Evolutionary conservation across 2,329 filamentous ascomycete genomes (phyloP).

Genomic region (Hymenoscyphus fraxineus): DNA sequence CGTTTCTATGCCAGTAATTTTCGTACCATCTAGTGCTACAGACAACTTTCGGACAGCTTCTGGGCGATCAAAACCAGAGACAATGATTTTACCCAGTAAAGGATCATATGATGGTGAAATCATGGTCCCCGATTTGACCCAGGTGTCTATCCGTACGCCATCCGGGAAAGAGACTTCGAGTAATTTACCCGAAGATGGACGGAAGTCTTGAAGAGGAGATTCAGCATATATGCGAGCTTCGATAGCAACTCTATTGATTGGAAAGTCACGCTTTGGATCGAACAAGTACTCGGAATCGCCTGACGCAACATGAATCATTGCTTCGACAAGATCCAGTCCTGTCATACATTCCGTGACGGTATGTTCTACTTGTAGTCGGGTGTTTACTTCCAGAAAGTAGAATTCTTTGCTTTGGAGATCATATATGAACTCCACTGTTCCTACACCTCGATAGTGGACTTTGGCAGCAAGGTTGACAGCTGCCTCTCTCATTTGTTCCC

Average conservation of each 20-base stretch:
- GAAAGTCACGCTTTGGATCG: slow-evolving; percentile 39
- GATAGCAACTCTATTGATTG: slow-evolving; percentile 56
- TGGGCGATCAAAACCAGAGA: slow-evolving; percentile 55
- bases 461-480: slow-evolving; percentile 38
- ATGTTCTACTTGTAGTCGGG: slow-evolving; percentile 27
- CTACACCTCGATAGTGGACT: slow-evolving; percentile 53
- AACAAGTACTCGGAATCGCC: slow-evolving; percentile 42
- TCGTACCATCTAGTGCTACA: slow-evolving; percentile 55
- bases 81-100: slow-evolving; percentile 69
- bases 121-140: slow-evolving; percentile 65
- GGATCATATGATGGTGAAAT: slow-evolving; percentile 74
- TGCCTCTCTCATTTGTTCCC: slow-evolving; percentile 39
- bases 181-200: slow-evolving; percentile 45
- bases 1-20: slow-evolving; percentile 51
- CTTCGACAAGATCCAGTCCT: slow-evolving; percentile 25
- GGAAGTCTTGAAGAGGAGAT: slow-evolving; percentile 61
- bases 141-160: slow-evolving; percentile 60
- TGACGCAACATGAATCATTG: slow-evolving; percentile 30
- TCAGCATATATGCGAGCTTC: slow-evolving; percentile 73
- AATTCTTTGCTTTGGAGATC: slow-evolving; percentile 52
- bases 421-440: slow-evolving; percentile 59
- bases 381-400: slow-evolving; percentile 28
- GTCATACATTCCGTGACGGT: slow-evolving; percentile 23
- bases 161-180: slow-evolving; percentile 36
- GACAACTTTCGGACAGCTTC: slow-evolving; percentile 61